Evolutionary conservation across 306 rosid species (phyloP).

Genomic region (Mucuna pruriens): DNA sequence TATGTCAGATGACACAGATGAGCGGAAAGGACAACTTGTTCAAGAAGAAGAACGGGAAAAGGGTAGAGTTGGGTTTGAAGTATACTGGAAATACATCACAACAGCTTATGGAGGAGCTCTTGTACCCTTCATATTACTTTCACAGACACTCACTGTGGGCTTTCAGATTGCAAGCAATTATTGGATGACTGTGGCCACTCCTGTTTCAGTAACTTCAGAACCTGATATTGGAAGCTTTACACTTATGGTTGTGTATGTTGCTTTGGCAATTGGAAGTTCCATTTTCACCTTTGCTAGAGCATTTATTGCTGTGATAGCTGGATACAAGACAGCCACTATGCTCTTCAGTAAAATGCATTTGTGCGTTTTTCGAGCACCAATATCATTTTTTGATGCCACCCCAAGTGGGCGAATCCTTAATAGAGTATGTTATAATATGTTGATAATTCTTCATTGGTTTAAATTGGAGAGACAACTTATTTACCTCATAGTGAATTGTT

Average conservation of each 20-base stretch:
- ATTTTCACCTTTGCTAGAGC: slow-evolving; percentile 55
- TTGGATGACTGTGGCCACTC: slow-evolving; percentile 92
- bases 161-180: slow-evolving; percentile 79
- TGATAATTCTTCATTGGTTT: background rate
- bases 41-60: slow-evolving; percentile 92
- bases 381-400: slow-evolving; percentile 88
- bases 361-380: slow-evolving; percentile 76
- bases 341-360: slow-evolving; percentile 79
- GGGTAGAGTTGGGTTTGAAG: slow-evolving; percentile 70
- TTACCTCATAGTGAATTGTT: background rate
- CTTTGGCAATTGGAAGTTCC: slow-evolving; percentile 73
- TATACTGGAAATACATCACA: slow-evolving; percentile 75
- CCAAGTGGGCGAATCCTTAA: slow-evolving; percentile 66
- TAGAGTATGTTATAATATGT: slow-evolving; percentile 44
- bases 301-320: slow-evolving; percentile 50
- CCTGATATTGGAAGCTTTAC: slow-evolving; percentile 47
- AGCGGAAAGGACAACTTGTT: slow-evolving; percentile 73
- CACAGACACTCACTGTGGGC: slow-evolving; percentile 57
- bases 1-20: slow-evolving; percentile 39
- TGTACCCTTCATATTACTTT: slow-evolving; percentile 72
- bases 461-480: background rate
- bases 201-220: slow-evolving; percentile 57
- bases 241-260: slow-evolving; percentile 65
- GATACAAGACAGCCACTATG: slow-evolving; percentile 67
- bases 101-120: slow-evolving; percentile 80